phyloP scores from a whole-genome alignment of 1,284 basidiomycete genomes.

The Apiotrichum akiyoshidainum region DNA sequence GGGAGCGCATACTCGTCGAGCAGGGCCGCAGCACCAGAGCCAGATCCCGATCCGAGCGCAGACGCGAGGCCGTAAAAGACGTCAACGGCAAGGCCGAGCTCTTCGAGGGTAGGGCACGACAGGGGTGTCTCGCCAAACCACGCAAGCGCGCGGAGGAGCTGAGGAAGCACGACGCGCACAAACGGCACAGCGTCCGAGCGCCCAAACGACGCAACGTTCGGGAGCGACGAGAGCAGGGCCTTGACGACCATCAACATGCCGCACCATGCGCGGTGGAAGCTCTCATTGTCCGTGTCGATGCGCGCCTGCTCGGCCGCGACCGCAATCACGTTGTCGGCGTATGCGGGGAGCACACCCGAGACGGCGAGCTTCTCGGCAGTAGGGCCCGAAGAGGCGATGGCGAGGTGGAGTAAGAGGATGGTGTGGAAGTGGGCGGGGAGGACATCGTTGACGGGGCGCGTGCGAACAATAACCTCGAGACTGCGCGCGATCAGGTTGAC shows the following conservation, averaged over 20 bases:
- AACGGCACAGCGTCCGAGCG: conserved; percentile 81
- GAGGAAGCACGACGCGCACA: conserved; percentile 76
- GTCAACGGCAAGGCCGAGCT: conserved; percentile 71
- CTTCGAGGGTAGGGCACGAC: conserved; percentile 68
- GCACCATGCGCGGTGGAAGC: conserved; percentile 79
- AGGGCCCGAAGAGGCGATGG: conserved; percentile 69
- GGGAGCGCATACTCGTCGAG: conserved; percentile 65
- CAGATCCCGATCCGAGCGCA: conserved; percentile 52
- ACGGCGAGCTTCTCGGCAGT: conserved; percentile 81
- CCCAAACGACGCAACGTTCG: conserved; percentile 66
- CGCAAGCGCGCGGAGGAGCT: conserved; percentile 69
- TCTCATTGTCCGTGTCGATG: conserved; percentile 68
- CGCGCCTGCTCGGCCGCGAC: conserved; percentile 68
- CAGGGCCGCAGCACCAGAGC: conserved; percentile 52
- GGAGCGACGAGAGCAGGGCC: conserved; percentile 59
- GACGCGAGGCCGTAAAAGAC: conserved; percentile 67
- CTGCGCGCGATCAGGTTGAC: conserved; percentile 73
- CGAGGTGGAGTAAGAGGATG: conserved; percentile 83
- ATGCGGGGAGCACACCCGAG: conserved; percentile 74
- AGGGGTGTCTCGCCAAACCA: conserved; percentile 76
- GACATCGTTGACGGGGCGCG: conserved; percentile 35
- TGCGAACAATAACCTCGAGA: conserved; percentile 68
- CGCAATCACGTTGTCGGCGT: conserved; percentile 77
- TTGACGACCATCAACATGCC: conserved; percentile 77
- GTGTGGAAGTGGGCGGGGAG: conserved; percentile 61